These are phyloP conservation scores for Pueraria montana DNA, from an alignment of 306 rosid species.

Conservation along the genomic window DNA sequence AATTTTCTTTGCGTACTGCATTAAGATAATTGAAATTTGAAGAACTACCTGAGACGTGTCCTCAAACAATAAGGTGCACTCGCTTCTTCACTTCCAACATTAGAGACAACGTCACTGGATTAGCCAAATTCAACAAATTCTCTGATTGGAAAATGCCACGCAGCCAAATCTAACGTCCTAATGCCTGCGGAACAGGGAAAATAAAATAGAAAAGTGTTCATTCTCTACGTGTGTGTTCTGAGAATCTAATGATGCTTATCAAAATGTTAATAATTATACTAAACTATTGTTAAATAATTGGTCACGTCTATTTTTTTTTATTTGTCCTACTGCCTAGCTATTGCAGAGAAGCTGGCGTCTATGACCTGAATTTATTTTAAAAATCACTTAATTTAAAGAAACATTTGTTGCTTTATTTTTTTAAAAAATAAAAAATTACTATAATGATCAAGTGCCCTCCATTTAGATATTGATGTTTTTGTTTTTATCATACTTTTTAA, in stretches of 20 bases:
- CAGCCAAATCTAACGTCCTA: conserved; percentile 27
- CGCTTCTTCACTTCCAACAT: not conserved
- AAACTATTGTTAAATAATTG: conserved; percentile 3
- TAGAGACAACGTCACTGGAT: not conserved
- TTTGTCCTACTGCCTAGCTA: conserved; percentile 17
- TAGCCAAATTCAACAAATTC: not conserved
- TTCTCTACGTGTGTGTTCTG: not conserved
- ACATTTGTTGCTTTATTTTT: not conserved
- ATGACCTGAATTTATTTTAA: conserved; percentile 12
- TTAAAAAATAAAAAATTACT: not conserved
- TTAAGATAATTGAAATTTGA: not conserved
- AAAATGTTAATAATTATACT: not conserved
- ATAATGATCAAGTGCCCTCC: conserved; percentile 7
- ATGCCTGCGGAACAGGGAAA: not conserved
- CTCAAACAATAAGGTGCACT: not conserved
- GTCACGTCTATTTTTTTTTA: not conserved
- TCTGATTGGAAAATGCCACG: conserved; percentile 48
- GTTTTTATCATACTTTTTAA: conserved; percentile 16
- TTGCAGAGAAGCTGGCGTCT: conserved; percentile 40
- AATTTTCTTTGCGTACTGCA: not conserved
- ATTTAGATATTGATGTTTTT: conserved; percentile 4
- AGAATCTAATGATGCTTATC: conserved; percentile 5
- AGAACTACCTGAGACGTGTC: conserved; percentile 47
- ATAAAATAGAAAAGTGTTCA: not conserved
- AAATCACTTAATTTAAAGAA: not conserved